Conservation (phyloP, 352 stramenopile species). For the Phytophthora sojae region DNA sequence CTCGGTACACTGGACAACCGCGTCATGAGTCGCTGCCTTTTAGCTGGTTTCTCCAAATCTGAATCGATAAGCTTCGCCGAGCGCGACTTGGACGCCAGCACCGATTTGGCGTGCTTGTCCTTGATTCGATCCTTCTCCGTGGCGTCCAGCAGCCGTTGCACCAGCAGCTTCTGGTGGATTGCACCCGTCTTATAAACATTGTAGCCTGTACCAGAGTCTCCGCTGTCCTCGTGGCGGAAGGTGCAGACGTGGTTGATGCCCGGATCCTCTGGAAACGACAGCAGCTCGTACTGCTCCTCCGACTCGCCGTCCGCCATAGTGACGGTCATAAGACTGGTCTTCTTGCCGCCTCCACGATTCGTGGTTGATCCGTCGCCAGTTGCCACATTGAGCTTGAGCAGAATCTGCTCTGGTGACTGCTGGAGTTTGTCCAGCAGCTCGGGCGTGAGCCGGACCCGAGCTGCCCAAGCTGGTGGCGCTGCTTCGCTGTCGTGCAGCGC, state of each 20-base stretch:
- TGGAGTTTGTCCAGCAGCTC: slow-evolving; percentile 75
- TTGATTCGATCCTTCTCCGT: slow-evolving; percentile 87
- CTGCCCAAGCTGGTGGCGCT: slow-evolving; percentile 56
- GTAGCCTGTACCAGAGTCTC: slow-evolving; percentile 39
- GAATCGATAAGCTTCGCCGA: slow-evolving; percentile 69
- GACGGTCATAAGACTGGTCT: slow-evolving; percentile 63
- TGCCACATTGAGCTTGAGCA: slow-evolving; percentile 32
- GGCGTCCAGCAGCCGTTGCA: slow-evolving; percentile 78
- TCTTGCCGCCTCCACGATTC: slow-evolving; percentile 38
- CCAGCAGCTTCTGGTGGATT: slow-evolving; percentile 84
- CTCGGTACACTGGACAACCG: slow-evolving; percentile 17
- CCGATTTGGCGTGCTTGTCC: slow-evolving; percentile 77
- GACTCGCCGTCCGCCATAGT: slow-evolving; percentile 28
- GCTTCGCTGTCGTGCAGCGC: slow-evolving; percentile 66
- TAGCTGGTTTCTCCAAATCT: slow-evolving; percentile 21
- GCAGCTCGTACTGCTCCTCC: slow-evolving; percentile 72
- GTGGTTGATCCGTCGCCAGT: slow-evolving; percentile 15
- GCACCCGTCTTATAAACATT: slow-evolving; percentile 62
- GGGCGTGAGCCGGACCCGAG: slow-evolving; percentile 77
- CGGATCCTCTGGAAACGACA: slow-evolving; percentile 77
- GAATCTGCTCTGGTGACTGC: slow-evolving; percentile 36
- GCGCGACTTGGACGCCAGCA: slow-evolving; percentile 74
- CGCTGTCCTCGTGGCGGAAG: slow-evolving; percentile 42
- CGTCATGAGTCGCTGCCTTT: slow-evolving; percentile 27
- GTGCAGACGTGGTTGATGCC: slow-evolving; percentile 73